A percentile compares a stretch with the other conserved stretches of the same genome.
Conservation (phyloP, 345 rosid genomes). For the Salix purpurea region DNA sequence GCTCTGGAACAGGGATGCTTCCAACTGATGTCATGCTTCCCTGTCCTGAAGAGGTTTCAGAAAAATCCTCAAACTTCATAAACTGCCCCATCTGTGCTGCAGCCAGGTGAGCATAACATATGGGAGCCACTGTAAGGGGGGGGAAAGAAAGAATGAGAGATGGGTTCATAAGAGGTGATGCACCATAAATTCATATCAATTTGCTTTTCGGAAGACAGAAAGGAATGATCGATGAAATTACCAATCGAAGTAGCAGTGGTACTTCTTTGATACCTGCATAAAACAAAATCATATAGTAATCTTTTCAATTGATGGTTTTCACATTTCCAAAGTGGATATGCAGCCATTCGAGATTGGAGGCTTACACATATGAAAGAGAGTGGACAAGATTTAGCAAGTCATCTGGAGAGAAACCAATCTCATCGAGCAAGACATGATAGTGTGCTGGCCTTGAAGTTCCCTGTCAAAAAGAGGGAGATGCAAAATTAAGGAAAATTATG, state of each 20-base stretch:
- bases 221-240: slow-evolving; percentile 15
- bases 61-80: slow-evolving; percentile 56
- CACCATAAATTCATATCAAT: not conserved
- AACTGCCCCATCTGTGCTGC: slow-evolving; percentile 75
- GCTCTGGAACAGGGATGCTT: slow-evolving; percentile 42
- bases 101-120: slow-evolving; percentile 86
- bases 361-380: slow-evolving; percentile 82
- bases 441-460: slow-evolving; percentile 94
- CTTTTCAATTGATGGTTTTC: not conserved
- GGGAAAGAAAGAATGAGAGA: not conserved
- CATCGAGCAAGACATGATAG: slow-evolving; percentile 75
- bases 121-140: slow-evolving; percentile 67
- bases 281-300: not conserved
- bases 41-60: slow-evolving; percentile 47
- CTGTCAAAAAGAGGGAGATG: slow-evolving; percentile 20
- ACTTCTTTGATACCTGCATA: slow-evolving; percentile 75
- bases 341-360: slow-evolving; percentile 8
- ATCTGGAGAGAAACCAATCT: slow-evolving; percentile 76
- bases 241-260: slow-evolving; percentile 79
- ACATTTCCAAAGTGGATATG: not conserved
- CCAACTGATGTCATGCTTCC: slow-evolving; percentile 28
- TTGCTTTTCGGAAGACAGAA: not conserved
- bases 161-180: not conserved
- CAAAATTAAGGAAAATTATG: not conserved
- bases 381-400: slow-evolving; percentile 65